Conservation (phyloP, 129 eudicot genomes). For the Gnaphalium uliginosum region DNA sequence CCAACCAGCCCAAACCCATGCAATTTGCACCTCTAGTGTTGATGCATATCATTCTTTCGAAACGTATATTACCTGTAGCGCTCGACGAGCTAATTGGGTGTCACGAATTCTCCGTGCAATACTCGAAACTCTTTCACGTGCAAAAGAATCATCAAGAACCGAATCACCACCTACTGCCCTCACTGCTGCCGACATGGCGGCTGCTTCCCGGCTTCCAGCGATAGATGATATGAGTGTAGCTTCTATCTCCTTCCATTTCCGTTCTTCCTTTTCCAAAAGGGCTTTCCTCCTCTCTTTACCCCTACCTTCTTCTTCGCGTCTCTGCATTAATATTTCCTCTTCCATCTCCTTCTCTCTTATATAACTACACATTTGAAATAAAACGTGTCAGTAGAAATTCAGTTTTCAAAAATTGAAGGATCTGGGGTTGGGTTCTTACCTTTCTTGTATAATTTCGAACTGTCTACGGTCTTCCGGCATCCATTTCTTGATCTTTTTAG, state of each 20-base stretch:
- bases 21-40: no score
- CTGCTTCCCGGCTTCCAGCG: conserved; percentile 97
- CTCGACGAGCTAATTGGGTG: conserved; percentile 86
- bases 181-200: conserved; percentile 98
- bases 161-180: conserved; percentile 99
- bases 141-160: conserved; percentile 93
- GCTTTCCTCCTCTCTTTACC: conserved; percentile 99
- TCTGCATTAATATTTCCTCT: conserved; percentile 93
- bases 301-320: conserved; percentile 99
- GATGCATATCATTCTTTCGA: no score
- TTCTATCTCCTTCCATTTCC: conserved; percentile 99
- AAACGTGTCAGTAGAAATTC: conserved; percentile 3
- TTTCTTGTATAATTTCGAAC: conserved; percentile 95
- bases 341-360: conserved; percentile 99
- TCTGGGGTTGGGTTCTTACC: conserved; percentile 39
- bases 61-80: conserved; percentile 58
- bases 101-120: conserved; percentile 88
- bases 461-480: conserved; percentile 99
- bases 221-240: conserved; percentile 94
- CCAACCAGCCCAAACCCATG: no score
- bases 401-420: neutral
- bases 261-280: conserved; percentile 93
- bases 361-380: conserved; percentile 48
- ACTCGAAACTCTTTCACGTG: conserved; percentile 90
- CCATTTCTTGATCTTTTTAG: conserved; percentile 94